Base-by-base conservation (phyloP, 1,139 yeast genomes). In the Saccharomycopsis hybrid region DNA sequence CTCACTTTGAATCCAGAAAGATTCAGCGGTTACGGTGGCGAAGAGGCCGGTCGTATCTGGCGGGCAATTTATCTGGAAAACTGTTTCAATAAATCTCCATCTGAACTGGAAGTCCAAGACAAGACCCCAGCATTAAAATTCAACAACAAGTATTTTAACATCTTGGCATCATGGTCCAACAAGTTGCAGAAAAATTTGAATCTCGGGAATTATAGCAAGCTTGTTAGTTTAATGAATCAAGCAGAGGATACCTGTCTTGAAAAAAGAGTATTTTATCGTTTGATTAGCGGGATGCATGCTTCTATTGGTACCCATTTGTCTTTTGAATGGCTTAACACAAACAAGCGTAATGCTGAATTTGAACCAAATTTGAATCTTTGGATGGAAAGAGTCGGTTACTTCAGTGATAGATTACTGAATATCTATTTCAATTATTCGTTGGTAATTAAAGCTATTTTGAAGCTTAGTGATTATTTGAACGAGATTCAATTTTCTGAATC, bases 21-120 rank as follows among this genome's bases (percentile, higher is more conserved):
- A 61, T 94, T 87, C 68, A 94, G 98, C 1, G 98, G 98, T 0
- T 94, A 94, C 63, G 85, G 90, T 43, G 98, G 98, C 35, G 78
- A 82, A 49, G 96, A 92, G 62, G 88, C 96, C 28, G 80, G 83
- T 58, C 90, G 85, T 63, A 87, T 94, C 48, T 94, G 99, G 99
- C 74, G 82, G 44, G 88, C 95, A 54, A 89, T 94, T 43, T 94
- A 94, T 66, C 80, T 80, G 47, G 97, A 92, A 61, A 89, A 90
- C 70, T 89, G 97, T 65, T 90, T 90, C 68, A 76, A 52, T 24
- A 28, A 28, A 30, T 2, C 33, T 41, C 33, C 32, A 11, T 5
- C 11, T 29, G 18, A 18, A 18, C 18, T 18, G 18, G 38, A 37
- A 30, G 29, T 38, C n/a, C 39, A 7, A 28, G 35, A 40, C 25